Evolutionary conservation across 257 asterid species (phyloP).

Genomic region (Solanum rostratum): DNA sequence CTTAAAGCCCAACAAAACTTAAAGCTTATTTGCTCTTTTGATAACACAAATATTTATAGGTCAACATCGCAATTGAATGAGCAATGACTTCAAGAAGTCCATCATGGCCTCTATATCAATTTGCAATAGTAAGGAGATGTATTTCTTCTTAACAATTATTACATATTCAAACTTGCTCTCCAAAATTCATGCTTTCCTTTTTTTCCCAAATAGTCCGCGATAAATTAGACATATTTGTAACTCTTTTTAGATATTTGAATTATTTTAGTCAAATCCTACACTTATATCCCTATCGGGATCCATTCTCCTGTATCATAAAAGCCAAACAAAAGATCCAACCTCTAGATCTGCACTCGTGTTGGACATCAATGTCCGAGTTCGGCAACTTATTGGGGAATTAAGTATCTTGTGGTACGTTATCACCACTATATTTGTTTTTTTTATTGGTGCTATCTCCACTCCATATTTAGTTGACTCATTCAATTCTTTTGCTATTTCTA

Average conservation of each 20-base stretch:
- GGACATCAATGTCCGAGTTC: background rate
- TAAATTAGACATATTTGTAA: background rate
- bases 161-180: background rate
- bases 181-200: background rate
- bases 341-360: background rate
- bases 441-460: background rate
- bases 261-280: background rate
- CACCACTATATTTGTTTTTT: background rate
- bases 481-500: background rate
- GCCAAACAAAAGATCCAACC: background rate
- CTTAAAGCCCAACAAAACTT: background rate
- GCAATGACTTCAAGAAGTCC: background rate
- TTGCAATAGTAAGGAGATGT: background rate
- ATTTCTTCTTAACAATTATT: background rate
- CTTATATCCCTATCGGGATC: background rate
- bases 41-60: background rate
- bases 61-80: background rate
- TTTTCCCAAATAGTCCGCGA: background rate
- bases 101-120: background rate
- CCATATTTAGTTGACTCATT: background rate
- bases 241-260: background rate
- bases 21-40: background rate
- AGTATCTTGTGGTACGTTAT: background rate
- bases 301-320: background rate
- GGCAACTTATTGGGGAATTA: background rate